Evolutionary conservation across 805 yeast genomes (phyloP).

Genomic region (Saccharomycopsis javanensis): DNA sequence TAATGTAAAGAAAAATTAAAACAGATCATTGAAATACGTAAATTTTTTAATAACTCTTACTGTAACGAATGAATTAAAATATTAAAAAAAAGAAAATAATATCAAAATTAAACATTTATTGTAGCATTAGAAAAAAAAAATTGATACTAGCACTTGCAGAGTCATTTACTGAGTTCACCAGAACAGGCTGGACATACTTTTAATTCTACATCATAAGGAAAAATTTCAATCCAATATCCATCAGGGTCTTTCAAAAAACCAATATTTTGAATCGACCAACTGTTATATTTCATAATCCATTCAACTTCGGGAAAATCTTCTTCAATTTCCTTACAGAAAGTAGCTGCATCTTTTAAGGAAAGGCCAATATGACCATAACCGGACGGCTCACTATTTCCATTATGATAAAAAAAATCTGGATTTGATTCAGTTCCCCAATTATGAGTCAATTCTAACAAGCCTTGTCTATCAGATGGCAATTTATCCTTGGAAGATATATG

Average conservation of each 20-base stretch:
- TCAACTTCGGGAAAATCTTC: slow-evolving; percentile 34
- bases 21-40: too few species aligned
- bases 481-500: slow-evolving; percentile 23
- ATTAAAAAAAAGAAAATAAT: background rate
- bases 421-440: slow-evolving; percentile 94
- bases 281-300: slow-evolving; percentile 51
- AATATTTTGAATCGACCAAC: slow-evolving; percentile 46
- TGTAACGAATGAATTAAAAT: too few species aligned
- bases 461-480: slow-evolving; percentile 41
- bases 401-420: slow-evolving; percentile 65
- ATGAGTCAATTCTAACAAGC: slow-evolving; percentile 82
- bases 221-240: slow-evolving; percentile 73
- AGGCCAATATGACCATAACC: slow-evolving; percentile 88
- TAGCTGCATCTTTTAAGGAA: slow-evolving; percentile 51
- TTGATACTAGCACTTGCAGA: background rate
- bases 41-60: too few species aligned
- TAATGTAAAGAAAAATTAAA: too few species aligned
- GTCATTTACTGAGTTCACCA: slow-evolving; percentile 6
- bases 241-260: slow-evolving; percentile 86
- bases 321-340: slow-evolving; percentile 40
- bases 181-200: slow-evolving; percentile 14
- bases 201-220: slow-evolving; percentile 29
- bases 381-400: slow-evolving; percentile 66
- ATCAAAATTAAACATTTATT: background rate
- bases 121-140: background rate